Conservation (phyloP, 495 filamentous ascomycete genomes). For the Aspergillus affinis region DNA sequence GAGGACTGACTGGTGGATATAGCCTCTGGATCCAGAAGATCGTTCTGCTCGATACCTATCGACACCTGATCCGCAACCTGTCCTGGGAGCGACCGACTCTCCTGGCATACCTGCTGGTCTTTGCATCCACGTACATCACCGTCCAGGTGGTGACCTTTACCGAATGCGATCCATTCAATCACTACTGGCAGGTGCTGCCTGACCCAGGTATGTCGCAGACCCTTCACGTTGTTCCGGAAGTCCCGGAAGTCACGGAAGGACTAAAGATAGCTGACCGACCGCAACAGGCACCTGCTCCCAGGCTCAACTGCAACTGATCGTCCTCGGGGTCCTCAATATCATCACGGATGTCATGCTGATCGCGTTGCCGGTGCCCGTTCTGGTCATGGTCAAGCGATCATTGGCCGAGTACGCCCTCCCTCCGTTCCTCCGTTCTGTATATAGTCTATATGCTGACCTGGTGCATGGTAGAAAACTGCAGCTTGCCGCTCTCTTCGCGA, state of each 20-base stretch:
- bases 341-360: conserved; percentile 45
- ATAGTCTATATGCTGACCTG: neutral
- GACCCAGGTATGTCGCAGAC: conserved; percentile 29
- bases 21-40: conserved; percentile 45
- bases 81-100: conserved; percentile 33
- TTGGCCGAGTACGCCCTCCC: conserved; percentile 20
- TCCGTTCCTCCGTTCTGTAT: neutral
- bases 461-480: conserved; percentile 31
- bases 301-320: conserved; percentile 39
- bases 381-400: conserved; percentile 34
- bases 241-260: neutral
- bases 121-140: conserved; percentile 34
- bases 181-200: conserved; percentile 44
- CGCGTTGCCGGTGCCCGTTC: conserved; percentile 38
- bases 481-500: conserved; percentile 35
- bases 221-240: neutral
- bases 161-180: conserved; percentile 43
- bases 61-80: conserved; percentile 36
- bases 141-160: conserved; percentile 40
- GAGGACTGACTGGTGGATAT: conserved; percentile 4
- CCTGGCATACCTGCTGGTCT: conserved; percentile 29
- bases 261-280: neutral
- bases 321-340: conserved; percentile 41
- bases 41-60: conserved; percentile 42
- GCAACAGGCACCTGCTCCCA: conserved; percentile 29